Evolutionary conservation across 352 stramenopile species (phyloP).

Genomic region (Pythium insidiosum): DNA sequence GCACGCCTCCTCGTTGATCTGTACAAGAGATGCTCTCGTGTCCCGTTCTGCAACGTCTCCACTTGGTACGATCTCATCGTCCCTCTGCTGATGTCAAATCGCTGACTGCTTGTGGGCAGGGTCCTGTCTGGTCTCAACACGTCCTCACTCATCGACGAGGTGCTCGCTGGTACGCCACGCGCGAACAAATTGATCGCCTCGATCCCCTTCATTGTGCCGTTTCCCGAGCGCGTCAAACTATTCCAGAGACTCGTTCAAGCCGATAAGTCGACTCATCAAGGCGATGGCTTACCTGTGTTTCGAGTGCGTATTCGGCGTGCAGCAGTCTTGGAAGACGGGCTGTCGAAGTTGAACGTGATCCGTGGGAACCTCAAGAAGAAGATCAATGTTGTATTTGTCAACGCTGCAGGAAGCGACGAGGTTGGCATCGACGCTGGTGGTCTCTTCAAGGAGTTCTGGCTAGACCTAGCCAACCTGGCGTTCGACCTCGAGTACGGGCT

Average conservation of each 20-base stretch:
- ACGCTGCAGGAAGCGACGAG: conserved; percentile 88
- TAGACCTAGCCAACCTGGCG: conserved; percentile 80
- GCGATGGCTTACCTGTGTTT: conserved; percentile 28
- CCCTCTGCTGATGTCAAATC: too few relatives aligned
- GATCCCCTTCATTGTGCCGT: conserved; percentile 70
- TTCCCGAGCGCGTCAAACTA: conserved; percentile 59
- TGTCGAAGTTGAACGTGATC: conserved; percentile 83
- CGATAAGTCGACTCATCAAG: conserved; percentile 49
- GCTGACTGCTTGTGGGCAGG: too few relatives aligned
- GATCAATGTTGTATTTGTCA: conserved; percentile 80
- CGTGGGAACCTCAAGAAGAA: conserved; percentile 80
- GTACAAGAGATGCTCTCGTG: conserved; percentile 60
- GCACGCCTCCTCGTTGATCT: conserved; percentile 52
- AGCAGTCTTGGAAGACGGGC: conserved; percentile 83
- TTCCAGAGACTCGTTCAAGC: conserved; percentile 52
- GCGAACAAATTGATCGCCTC: conserved; percentile 56
- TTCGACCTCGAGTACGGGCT: conserved; percentile 92
- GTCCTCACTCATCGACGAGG: conserved; percentile 46
- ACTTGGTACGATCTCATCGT: conserved; percentile 69
- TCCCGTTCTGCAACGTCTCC: conserved; percentile 65
- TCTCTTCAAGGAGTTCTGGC: conserved; percentile 97
- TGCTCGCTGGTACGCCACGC: conserved; percentile 35
- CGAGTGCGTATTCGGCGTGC: conserved; percentile 58
- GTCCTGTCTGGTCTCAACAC: conserved; percentile 47
- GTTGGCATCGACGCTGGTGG: conserved; percentile 94